These are phyloP conservation scores for Pseudocercospora fijiensis DNA, from an alignment of 2,329 filamentous ascomycete species.

Conservation along the genomic window DNA sequence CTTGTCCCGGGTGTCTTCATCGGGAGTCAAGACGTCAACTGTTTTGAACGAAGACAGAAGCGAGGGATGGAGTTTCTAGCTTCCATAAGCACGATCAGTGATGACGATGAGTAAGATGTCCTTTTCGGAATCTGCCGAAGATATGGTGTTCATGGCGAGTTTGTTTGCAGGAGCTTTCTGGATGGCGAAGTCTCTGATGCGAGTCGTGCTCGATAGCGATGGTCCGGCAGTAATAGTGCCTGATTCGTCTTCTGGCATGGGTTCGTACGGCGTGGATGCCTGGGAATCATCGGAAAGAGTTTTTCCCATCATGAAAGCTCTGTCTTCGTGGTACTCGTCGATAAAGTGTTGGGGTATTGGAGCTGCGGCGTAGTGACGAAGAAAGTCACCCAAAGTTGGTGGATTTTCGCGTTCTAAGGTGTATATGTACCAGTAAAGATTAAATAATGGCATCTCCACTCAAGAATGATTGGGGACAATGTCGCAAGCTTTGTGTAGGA, in stretches of 20 bases:
- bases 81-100: background rate
- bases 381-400: background rate
- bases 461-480: background rate
- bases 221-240: background rate
- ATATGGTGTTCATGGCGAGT: background rate
- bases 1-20: background rate
- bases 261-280: background rate
- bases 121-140: background rate
- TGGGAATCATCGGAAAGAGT: background rate
- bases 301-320: background rate
- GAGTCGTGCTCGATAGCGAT: background rate
- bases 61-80: constrained; percentile 1
- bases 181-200: background rate
- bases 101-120: background rate
- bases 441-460: background rate
- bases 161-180: background rate
- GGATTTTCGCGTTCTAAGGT: background rate
- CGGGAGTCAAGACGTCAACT: background rate
- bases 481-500: background rate
- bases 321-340: background rate
- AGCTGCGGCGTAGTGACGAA: background rate
- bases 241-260: background rate
- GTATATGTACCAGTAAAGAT: background rate
- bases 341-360: background rate
- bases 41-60: background rate